Evolutionary conservation across 192 early-diverging fungal genomes (phyloP).

Genomic region (Phlyctochytrium planicorne): DNA sequence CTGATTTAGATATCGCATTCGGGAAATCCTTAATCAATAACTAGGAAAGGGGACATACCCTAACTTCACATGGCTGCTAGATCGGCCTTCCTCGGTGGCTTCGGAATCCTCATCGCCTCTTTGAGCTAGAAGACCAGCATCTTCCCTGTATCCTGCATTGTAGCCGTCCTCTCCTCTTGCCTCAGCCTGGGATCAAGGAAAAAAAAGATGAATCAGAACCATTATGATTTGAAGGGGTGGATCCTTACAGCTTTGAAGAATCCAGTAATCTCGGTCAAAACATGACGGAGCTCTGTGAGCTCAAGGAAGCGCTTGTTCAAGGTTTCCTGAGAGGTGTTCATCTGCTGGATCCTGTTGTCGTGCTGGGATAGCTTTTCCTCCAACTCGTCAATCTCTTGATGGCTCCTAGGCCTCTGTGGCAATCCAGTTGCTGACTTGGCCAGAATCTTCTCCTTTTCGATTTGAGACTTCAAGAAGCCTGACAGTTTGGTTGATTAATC

Average conservation of each 20-base stretch:
- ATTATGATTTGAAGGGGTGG: background rate
- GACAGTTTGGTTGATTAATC: constrained; percentile 4
- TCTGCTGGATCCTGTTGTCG: constrained; percentile 77
- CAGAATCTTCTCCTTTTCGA: constrained; percentile 73
- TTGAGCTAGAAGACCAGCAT: constrained; percentile 19
- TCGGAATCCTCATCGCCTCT: constrained; percentile 22
- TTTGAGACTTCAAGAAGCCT: constrained; percentile 82
- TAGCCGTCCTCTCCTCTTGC: constrained; percentile 40
- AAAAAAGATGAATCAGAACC: background rate
- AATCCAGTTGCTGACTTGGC: constrained; percentile 36
- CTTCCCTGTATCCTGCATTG: constrained; percentile 29
- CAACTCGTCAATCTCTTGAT: constrained; percentile 92
- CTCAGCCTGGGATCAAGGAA: constrained; percentile 37
- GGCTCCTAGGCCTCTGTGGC: constrained; percentile 60
- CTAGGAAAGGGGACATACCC: constrained; percentile 30
- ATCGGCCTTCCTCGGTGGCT: constrained; percentile 21
- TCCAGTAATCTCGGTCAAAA: constrained; percentile 80
- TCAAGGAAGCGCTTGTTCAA: constrained; percentile 88
- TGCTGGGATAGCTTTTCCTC: constrained; percentile 76
- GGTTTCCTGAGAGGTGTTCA: constrained; percentile 84
- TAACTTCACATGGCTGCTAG: constrained; percentile 28
- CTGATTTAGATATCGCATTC: constrained; percentile 4
- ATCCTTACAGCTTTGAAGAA: constrained; percentile 74
- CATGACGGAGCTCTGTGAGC: constrained; percentile 85
- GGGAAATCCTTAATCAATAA: constrained; percentile 17